Conservation (phyloP, 371 early-diverging fungal species). For the Blakeslea trispora region DNA sequence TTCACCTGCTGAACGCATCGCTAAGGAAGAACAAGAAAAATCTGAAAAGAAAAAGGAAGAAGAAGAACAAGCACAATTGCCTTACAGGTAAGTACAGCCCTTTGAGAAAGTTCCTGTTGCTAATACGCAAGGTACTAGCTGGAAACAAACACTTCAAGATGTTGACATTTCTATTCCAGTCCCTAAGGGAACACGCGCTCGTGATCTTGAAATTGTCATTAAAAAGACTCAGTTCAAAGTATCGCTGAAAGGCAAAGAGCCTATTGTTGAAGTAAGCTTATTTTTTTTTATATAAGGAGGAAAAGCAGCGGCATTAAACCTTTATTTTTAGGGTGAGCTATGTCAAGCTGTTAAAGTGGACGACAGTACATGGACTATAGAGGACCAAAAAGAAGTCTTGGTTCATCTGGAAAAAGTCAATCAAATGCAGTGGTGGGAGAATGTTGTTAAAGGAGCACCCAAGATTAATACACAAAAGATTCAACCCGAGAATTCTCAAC, state of each 20-base stretch:
- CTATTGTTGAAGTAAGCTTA: slow-evolving; percentile 68
- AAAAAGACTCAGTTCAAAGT: slow-evolving; percentile 70
- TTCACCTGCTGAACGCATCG: slow-evolving; percentile 42
- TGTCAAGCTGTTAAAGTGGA: slow-evolving; percentile 74
- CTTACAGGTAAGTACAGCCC: slow-evolving; percentile 38
- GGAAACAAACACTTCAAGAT: slow-evolving; percentile 88
- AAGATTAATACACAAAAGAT: slow-evolving; percentile 89
- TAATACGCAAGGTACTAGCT: slow-evolving; percentile 35
- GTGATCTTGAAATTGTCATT: slow-evolving; percentile 70
- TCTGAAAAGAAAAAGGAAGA: slow-evolving; percentile 34
- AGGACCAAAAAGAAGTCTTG: slow-evolving; percentile 69
- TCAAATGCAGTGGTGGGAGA: slow-evolving; percentile 90
- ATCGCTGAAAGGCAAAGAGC: slow-evolving; percentile 74
- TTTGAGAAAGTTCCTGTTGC: background rate
- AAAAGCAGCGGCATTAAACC: too few relatives aligned
- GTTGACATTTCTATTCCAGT: slow-evolving; percentile 80
- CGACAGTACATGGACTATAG: slow-evolving; percentile 85
- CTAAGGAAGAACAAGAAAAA: slow-evolving; percentile 33
- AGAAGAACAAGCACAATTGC: slow-evolving; percentile 60
- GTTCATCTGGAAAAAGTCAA: slow-evolving; percentile 88
- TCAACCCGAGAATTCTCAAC: slow-evolving; percentile 88
- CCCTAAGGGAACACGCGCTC: slow-evolving; percentile 73
- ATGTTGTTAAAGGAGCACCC: slow-evolving; percentile 80
- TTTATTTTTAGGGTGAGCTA: slow-evolving; percentile 63
- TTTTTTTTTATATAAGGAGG: background rate